A percentile compares a stretch with the other conserved stretches of the same genome.
Evolutionary conservation across 257 asterid genomes (phyloP).

Genomic region (Solanum okadae): DNA sequence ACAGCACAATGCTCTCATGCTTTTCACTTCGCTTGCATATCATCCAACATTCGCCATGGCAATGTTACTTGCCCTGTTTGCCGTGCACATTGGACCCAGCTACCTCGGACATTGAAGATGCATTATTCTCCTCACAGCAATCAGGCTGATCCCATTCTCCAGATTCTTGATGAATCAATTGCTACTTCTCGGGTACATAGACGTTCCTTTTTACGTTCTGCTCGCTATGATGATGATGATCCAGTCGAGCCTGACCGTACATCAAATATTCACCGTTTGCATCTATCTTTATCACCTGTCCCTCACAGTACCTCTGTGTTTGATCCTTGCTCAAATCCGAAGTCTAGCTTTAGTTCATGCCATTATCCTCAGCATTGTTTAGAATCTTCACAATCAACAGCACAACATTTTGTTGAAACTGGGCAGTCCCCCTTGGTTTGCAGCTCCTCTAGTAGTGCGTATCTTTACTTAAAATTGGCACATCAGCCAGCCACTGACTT

Average conservation of each 20-base stretch:
- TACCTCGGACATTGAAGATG: constrained; percentile 56
- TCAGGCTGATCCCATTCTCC: constrained; percentile 73
- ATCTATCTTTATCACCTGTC: constrained; percentile 41
- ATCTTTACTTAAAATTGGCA: constrained; percentile 42
- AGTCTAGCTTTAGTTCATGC: constrained; percentile 4
- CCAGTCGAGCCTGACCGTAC: constrained; percentile 62
- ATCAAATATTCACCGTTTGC: constrained; percentile 40
- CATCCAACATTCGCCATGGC: constrained; percentile 90
- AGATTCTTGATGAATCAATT: constrained; percentile 82
- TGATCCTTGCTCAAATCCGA: constrained; percentile 13
- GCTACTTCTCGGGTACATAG: constrained; percentile 78
- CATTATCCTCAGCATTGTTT: constrained; percentile 19
- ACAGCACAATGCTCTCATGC: constrained; percentile 92
- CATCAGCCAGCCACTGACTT: constrained; percentile 74
- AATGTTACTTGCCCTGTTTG: constrained; percentile 90
- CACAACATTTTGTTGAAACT: constrained; percentile 6
- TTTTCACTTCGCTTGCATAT: constrained; percentile 84
- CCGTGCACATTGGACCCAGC: constrained; percentile 89
- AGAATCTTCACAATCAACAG: constrained; percentile 18
- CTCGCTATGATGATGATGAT: constrained; percentile 82
- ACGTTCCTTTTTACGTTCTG: constrained; percentile 72
- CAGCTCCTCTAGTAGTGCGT: constrained; percentile 34
- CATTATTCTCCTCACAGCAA: constrained; percentile 33
- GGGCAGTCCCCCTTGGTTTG: constrained; percentile 11
- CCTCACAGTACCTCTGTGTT: constrained; percentile 18